A percentile compares a stretch with the other conserved stretches of the same genome.
phyloP scores from a whole-genome alignment of 345 rosid species.

The Aegle marmelos region DNA sequence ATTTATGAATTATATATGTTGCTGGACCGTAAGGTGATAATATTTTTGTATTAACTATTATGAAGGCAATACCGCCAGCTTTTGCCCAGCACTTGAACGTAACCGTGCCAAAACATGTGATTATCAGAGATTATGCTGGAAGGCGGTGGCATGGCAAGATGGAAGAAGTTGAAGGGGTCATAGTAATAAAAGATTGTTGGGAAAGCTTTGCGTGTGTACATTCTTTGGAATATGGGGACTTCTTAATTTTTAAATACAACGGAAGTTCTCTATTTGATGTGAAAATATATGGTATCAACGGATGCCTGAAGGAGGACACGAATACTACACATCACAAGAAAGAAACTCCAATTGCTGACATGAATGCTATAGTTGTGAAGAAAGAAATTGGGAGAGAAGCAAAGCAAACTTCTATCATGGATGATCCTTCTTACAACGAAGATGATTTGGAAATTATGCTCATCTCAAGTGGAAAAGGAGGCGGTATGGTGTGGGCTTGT shows the following conservation, averaged over 20 bases:
- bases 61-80: slow-evolving; percentile 27
- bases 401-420: background rate
- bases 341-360: background rate
- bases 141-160: slow-evolving; percentile 24
- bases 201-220: slow-evolving; percentile 15
- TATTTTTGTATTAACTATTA: background rate
- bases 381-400: background rate
- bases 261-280: slow-evolving; percentile 17
- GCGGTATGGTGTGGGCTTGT: background rate
- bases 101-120: background rate
- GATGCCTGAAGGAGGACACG: slow-evolving; percentile 11
- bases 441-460: background rate
- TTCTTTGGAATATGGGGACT: slow-evolving; percentile 16
- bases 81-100: slow-evolving; percentile 8
- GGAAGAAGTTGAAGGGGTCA: slow-evolving; percentile 3
- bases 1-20: background rate
- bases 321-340: background rate
- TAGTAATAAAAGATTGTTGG: slow-evolving; percentile 31
- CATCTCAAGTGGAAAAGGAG: background rate
- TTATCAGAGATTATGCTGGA: slow-evolving; percentile 10
- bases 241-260: slow-evolving; percentile 22
- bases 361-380: background rate
- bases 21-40: background rate
- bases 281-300: slow-evolving; percentile 12
- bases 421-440: background rate